These are phyloP conservation scores for Xanthoparmelia taractica DNA, from an alignment of 495 filamentous ascomycete species.

Conservation along the genomic window DNA sequence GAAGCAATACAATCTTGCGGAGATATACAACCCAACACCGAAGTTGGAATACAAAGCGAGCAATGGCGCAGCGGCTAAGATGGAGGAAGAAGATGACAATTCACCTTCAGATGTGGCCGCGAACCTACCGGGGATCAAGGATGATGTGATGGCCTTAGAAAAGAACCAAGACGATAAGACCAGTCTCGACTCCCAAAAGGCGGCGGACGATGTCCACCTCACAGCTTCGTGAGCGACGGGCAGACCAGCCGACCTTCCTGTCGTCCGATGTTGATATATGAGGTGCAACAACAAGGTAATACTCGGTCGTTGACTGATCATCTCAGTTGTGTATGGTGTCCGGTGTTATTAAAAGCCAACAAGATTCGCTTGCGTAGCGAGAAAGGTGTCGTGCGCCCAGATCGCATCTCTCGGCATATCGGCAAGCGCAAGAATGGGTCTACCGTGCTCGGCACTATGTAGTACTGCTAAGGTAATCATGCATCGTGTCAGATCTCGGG, in stretches of 20 bases:
- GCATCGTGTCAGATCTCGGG: neutral
- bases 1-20: conserved; percentile 64
- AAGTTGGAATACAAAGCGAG: conserved; percentile 20
- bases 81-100: neutral
- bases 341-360: neutral
- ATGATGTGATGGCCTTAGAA: neutral
- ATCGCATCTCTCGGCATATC: neutral
- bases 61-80: conserved; percentile 1
- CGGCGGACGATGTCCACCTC: neutral
- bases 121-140: neutral
- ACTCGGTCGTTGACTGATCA: neutral
- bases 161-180: neutral
- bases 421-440: neutral
- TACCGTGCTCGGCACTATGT: neutral
- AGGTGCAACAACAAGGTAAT: neutral
- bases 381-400: neutral
- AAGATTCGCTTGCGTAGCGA: neutral
- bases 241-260: neutral
- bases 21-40: conserved; percentile 49
- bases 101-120: conserved; percentile 1
- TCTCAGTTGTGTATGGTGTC: neutral
- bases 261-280: neutral
- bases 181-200: neutral
- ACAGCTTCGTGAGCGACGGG: neutral
- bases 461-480: neutral